Percentiles rank a stretch among this genome's conserved stretches.
These are phyloP conservation scores for Cephalotrichum gorgonifer DNA, from an alignment of 2,329 filamentous ascomycete genomes.

Conservation along the genomic window DNA sequence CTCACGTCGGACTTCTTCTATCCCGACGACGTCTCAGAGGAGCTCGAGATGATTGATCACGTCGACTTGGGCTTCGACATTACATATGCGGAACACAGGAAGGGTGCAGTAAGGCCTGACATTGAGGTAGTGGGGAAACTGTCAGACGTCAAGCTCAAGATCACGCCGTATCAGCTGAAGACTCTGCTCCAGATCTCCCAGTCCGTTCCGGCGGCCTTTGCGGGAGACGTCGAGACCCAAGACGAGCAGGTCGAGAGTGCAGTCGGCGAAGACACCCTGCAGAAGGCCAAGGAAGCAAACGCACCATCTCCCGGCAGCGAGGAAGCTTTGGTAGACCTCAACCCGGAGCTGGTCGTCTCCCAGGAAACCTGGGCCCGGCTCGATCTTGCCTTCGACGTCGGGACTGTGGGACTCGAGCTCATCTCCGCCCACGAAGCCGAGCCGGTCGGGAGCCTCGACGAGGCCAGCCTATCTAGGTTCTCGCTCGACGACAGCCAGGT, in stretches of 20 bases:
- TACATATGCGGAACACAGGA: conserved; percentile 78
- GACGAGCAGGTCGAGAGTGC: conserved; percentile 68
- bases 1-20: conserved; percentile 88
- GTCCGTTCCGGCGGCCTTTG: conserved; percentile 80
- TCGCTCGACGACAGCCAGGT: conserved; percentile 86
- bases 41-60: conserved; percentile 93
- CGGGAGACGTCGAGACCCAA: conserved; percentile 58
- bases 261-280: conserved; percentile 47
- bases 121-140: conserved; percentile 85
- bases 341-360: conserved; percentile 60
- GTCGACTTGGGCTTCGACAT: conserved; percentile 91
- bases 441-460: conserved; percentile 68
- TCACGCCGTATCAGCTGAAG: conserved; percentile 85
- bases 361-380: conserved; percentile 81
- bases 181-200: conserved; percentile 81
- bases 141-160: conserved; percentile 81
- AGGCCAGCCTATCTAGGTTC: conserved; percentile 83
- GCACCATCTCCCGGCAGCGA: conserved; percentile 10
- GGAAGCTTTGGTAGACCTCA: conserved; percentile 21
- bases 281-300: conserved; percentile 30
- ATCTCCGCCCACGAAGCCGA: conserved; percentile 65
- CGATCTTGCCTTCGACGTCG: conserved; percentile 82
- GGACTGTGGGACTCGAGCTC: conserved; percentile 80
- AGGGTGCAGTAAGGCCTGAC: conserved; percentile 71
- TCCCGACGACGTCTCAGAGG: conserved; percentile 58